These are phyloP conservation scores for Phaeophleospora eucalypticola DNA, from an alignment of 2,329 filamentous ascomycete genomes.

Conservation along the genomic window DNA sequence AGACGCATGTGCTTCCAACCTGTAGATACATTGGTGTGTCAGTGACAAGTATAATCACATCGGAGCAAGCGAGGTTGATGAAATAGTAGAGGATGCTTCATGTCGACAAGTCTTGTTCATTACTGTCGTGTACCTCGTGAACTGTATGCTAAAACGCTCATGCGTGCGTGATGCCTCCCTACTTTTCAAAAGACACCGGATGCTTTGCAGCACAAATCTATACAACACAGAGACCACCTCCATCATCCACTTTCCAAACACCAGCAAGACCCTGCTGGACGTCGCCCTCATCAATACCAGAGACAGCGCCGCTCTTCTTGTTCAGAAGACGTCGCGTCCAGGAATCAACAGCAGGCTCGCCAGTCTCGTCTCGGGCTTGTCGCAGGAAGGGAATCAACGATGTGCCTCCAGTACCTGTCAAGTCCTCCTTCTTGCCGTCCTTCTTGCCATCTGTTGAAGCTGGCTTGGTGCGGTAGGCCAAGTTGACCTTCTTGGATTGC, in stretches of 20 bases:
- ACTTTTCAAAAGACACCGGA: neutral
- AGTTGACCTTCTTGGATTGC: constrained; percentile 41
- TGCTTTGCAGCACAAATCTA: constrained; percentile 35
- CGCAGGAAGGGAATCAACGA: constrained; percentile 93
- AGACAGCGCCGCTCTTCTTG: constrained; percentile 37
- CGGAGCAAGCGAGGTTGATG: too few species aligned
- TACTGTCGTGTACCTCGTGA: too few species aligned
- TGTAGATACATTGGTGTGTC: too few species aligned
- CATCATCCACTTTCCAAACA: constrained; percentile 83
- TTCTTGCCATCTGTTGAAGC: constrained; percentile 31
- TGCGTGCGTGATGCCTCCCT: too few species aligned
- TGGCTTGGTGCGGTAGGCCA: constrained; percentile 20
- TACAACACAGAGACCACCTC: constrained; percentile 38
- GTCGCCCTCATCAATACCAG: constrained; percentile 8
- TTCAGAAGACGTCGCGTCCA: constrained; percentile 59
- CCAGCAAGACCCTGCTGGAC: constrained; percentile 66
- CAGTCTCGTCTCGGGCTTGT: constrained; percentile 92
- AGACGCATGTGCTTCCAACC: too few species aligned
- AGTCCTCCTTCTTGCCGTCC: constrained; percentile 52
- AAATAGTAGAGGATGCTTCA: too few species aligned
- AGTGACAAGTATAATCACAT: too few species aligned
- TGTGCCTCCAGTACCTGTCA: constrained; percentile 89
- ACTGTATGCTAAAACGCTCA: too few species aligned
- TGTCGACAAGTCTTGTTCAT: too few species aligned
- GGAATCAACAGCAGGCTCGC: constrained; percentile 75